phyloP scores from a whole-genome alignment of 169 alveolate genomes.

The Cryptosporidium viatorum region DNA sequence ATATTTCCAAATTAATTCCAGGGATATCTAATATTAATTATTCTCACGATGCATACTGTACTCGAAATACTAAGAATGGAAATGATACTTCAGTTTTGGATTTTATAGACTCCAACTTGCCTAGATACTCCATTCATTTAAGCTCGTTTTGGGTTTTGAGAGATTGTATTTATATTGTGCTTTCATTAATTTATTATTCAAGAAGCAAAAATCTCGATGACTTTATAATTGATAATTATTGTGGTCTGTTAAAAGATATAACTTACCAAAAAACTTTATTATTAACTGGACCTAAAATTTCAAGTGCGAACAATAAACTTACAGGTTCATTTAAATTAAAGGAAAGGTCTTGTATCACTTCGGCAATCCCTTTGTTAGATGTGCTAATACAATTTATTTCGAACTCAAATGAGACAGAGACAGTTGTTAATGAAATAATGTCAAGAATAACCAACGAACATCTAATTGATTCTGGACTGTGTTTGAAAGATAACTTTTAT shows the following conservation, averaged over 20 bases:
- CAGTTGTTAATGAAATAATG: neutral
- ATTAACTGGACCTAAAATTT: conserved; percentile 40
- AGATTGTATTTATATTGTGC: conserved; percentile 42
- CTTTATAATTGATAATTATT: conserved; percentile 23
- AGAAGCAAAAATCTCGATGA: conserved; percentile 11
- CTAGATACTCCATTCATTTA: conserved; percentile 49
- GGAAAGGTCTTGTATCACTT: conserved; percentile 57
- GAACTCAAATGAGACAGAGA: conserved; percentile 19
- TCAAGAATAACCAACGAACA: conserved; percentile 36
- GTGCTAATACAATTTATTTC: conserved; percentile 39
- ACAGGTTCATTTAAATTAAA: neutral
- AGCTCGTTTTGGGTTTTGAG: conserved; percentile 59
- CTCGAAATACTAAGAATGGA: neutral
- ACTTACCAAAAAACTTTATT: conserved; percentile 45
- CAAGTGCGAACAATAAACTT: neutral
- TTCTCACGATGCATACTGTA: neutral
- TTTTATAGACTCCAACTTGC: neutral
- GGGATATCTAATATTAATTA: conserved; percentile 28
- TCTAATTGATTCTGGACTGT: neutral
- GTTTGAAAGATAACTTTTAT: neutral
- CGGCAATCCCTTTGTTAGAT: conserved; percentile 51
- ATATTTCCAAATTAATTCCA: conserved; percentile 34
- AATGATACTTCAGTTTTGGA: neutral
- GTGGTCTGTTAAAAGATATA: conserved; percentile 44
- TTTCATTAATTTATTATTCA: conserved; percentile 21